Conservation (phyloP, 179 eudicot species). For the Beta corolliflora region DNA sequence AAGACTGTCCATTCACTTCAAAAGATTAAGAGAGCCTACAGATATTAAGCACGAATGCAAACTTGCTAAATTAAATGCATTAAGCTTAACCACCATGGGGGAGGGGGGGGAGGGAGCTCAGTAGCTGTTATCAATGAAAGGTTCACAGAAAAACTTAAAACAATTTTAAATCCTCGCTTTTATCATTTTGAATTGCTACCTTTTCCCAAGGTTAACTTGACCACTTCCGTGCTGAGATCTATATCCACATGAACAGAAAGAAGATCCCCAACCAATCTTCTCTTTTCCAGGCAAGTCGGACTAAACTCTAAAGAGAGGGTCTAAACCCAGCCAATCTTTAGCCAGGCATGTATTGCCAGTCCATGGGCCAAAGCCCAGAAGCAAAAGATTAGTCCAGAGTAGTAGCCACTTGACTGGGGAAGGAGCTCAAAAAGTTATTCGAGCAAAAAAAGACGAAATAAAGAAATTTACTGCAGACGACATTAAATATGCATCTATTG, state of each 20-base stretch:
- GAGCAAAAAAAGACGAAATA: too few species aligned
- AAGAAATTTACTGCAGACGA: neutral
- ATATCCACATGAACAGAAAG: neutral
- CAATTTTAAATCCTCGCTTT: neutral
- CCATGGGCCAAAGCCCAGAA: neutral
- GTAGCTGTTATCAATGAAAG: neutral
- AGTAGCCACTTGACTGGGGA: neutral
- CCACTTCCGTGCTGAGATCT: neutral
- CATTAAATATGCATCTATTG: neutral
- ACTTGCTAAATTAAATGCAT: neutral
- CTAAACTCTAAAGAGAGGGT: neutral
- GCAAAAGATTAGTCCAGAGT: neutral
- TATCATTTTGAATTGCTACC: neutral
- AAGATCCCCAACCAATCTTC: neutral
- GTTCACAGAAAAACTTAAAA: neutral
- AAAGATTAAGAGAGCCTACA: neutral
- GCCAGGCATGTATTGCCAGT: neutral
- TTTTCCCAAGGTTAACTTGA: neutral
- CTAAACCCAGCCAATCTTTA: neutral
- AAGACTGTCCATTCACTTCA: neutral
- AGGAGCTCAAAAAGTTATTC: neutral
- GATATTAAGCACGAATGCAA: neutral
- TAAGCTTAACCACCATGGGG: neutral
- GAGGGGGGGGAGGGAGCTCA: neutral
- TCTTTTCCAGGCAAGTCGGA: neutral